These are phyloP conservation scores for Cinchona pubescens DNA, from an alignment of 257 asterid genomes.

Conservation along the genomic window DNA sequence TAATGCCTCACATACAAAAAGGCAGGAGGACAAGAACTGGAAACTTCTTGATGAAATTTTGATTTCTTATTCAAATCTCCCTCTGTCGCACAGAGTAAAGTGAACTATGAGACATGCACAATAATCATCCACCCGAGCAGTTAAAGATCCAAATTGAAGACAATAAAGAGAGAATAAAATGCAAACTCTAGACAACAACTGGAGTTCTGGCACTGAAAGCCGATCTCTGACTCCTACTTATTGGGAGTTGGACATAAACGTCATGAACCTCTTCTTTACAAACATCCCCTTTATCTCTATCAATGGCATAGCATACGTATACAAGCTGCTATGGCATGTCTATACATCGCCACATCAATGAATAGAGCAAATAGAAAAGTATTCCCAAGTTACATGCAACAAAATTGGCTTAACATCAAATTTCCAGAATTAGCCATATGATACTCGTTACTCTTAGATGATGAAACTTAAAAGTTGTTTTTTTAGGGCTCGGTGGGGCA, in stretches of 20 bases:
- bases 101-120: slow-evolving; percentile 8
- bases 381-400: too few species aligned
- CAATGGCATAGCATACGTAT: slow-evolving; percentile 87
- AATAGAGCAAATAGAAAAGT: background rate
- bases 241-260: slow-evolving; percentile 88
- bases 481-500: background rate
- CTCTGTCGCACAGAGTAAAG: slow-evolving; percentile 14
- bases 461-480: background rate
- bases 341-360: too few species aligned
- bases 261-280: slow-evolving; percentile 82
- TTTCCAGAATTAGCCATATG: background rate
- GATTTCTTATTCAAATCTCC: too few species aligned
- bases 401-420: background rate
- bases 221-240: slow-evolving; percentile 75
- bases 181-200: slow-evolving; percentile 38
- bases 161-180: slow-evolving; percentile 38
- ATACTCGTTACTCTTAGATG: background rate
- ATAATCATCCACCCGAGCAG: background rate
- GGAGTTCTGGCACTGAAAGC: slow-evolving; percentile 58
- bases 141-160: slow-evolving; percentile 24
- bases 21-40: background rate
- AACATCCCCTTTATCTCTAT: slow-evolving; percentile 86
- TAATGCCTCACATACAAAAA: background rate
- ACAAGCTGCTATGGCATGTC: slow-evolving; percentile 21
- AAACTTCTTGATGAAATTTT: too few species aligned